Evolutionary conservation across 78 protist genomes (phyloP).

Genomic region (Dictyostelium purpureum): DNA sequence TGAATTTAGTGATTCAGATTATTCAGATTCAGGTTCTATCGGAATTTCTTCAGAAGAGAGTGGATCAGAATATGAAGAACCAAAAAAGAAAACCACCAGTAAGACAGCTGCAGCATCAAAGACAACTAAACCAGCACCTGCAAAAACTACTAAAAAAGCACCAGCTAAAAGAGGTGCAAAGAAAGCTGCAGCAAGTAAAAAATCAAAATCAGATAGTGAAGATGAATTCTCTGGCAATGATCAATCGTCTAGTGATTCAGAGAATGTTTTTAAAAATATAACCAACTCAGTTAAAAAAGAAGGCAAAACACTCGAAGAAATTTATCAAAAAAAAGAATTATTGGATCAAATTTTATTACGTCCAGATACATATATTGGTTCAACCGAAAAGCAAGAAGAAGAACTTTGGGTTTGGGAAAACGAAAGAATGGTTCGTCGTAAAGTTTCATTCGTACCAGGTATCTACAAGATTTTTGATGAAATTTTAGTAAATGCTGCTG

Average conservation of each 20-base stretch:
- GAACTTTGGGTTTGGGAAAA: slow-evolving; percentile 82
- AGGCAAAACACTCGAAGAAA: slow-evolving; percentile 77
- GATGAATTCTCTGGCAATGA: not conserved
- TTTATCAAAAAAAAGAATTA: slow-evolving; percentile 90
- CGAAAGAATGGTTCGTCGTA: not conserved
- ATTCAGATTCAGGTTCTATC: too few species aligned
- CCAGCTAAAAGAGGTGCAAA: not conserved
- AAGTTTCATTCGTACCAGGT: slow-evolving; percentile 95
- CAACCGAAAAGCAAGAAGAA: slow-evolving; percentile 68
- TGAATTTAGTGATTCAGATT: not conserved
- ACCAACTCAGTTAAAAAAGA: not conserved
- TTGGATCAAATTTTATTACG: slow-evolving; percentile 96
- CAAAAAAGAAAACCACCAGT: slow-evolving; percentile 24
- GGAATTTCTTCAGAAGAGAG: too few species aligned
- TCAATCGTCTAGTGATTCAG: not conserved
- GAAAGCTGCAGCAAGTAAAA: not conserved
- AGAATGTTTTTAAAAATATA: not conserved
- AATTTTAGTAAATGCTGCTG: slow-evolving; percentile 99
- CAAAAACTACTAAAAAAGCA: not conserved
- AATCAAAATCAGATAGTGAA: not conserved
- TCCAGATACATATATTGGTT: slow-evolving; percentile 99
- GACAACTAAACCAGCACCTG: not conserved
- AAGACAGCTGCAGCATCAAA: not conserved
- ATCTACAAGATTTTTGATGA: slow-evolving; percentile 99
- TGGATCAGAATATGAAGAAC: slow-evolving; percentile 34